phyloP scores from a whole-genome alignment of 2,329 filamentous ascomycete species.

The Xylaria hypoxylon region DNA sequence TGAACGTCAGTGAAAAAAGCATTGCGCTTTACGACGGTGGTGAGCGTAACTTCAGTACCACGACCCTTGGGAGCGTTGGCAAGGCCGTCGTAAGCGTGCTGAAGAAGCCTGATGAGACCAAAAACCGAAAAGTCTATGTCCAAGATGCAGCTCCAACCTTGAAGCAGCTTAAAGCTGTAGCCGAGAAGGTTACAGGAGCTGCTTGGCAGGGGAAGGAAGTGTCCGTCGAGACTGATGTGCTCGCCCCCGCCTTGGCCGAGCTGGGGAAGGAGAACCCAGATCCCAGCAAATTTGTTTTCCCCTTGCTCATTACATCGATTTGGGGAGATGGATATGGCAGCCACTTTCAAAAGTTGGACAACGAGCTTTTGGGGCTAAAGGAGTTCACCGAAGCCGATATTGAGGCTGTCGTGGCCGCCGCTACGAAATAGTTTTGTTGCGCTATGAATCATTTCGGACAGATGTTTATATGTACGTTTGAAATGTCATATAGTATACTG shows the following conservation, averaged over 20 bases:
- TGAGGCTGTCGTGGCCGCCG: slow-evolving; percentile 36
- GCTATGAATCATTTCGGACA: background rate
- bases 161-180: slow-evolving; percentile 59
- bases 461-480: background rate
- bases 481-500: background rate
- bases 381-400: slow-evolving; percentile 51
- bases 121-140: slow-evolving; percentile 63
- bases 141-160: slow-evolving; percentile 55
- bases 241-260: slow-evolving; percentile 48
- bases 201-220: slow-evolving; percentile 46
- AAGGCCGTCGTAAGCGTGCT: slow-evolving; percentile 62
- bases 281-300: slow-evolving; percentile 42
- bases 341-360: slow-evolving; percentile 51
- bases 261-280: slow-evolving; percentile 49
- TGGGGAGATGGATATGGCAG: slow-evolving; percentile 51
- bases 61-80: slow-evolving; percentile 59
- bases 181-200: slow-evolving; percentile 42
- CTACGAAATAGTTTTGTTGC: slow-evolving; percentile 17
- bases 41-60: slow-evolving; percentile 57
- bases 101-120: slow-evolving; percentile 58
- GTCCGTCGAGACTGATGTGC: slow-evolving; percentile 46
- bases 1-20: slow-evolving; percentile 37
- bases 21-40: slow-evolving; percentile 64
- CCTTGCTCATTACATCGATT: slow-evolving; percentile 49
- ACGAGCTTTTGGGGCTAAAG: slow-evolving; percentile 54